Percentiles rank a stretch among this genome's conserved stretches.
Evolutionary conservation across 306 rosid genomes (phyloP).

Genomic region (Prunus persica): DNA sequence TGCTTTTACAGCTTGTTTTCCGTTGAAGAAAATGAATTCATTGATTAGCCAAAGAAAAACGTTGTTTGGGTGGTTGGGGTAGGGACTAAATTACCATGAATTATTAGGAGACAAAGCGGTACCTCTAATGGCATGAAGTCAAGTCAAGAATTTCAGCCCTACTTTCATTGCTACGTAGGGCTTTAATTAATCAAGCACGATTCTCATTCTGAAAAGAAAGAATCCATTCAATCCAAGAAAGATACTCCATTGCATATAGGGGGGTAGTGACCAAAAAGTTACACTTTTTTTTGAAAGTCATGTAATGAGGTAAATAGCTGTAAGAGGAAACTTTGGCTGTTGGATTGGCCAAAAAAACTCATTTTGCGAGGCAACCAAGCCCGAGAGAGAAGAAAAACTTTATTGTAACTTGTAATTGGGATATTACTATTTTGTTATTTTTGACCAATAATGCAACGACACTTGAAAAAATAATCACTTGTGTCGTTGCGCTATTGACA

Average conservation of each 20-base stretch:
- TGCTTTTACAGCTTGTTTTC: no score
- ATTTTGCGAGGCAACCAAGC: neutral
- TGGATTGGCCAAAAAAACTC: neutral
- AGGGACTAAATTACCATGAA: no score
- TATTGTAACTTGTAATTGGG: no score
- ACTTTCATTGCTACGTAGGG: neutral
- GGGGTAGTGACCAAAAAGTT: neutral
- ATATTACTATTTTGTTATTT: no score
- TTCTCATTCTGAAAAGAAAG: constrained; percentile 10
- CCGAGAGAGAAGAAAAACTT: no score
- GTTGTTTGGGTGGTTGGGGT: no score
- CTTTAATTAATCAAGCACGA: neutral
- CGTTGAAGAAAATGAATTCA: no score
- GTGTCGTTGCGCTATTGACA: no score
- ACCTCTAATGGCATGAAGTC: neutral
- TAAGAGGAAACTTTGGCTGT: neutral
- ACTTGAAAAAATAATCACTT: no score
- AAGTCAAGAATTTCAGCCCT: neutral
- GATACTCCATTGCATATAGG: constrained; percentile 1
- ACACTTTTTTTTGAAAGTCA: no score
- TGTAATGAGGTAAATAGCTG: neutral
- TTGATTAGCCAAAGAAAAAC: no score
- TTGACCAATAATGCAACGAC: no score
- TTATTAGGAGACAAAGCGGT: neutral
- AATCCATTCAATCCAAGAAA: constrained; percentile 5